Evolutionary conservation across 192 early-diverging fungal species (phyloP).

Genomic region (Umbelopsis sp.): DNA sequence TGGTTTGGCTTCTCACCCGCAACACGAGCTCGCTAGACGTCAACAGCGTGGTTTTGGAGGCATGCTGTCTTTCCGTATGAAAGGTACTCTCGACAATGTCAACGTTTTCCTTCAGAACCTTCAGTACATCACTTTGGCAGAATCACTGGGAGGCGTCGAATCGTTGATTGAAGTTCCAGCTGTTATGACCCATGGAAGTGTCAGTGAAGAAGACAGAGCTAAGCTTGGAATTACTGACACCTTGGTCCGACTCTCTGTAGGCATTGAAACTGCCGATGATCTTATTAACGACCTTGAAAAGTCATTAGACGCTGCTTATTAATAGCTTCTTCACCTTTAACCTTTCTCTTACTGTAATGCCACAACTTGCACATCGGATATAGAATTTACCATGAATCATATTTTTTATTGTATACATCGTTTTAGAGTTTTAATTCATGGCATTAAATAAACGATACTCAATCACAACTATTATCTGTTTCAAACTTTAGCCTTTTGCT

Average conservation of each 20-base stretch:
- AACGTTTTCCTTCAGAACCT: constrained; percentile 83
- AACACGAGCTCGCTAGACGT: constrained; percentile 86
- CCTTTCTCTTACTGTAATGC: not conserved
- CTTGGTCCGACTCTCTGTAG: constrained; percentile 90
- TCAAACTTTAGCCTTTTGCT: too few species aligned
- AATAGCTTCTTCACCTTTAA: not conserved
- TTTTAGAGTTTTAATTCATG: too few species aligned
- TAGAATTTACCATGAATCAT: not conserved
- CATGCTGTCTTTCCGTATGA: constrained; percentile 95
- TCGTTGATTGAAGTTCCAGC: constrained; percentile 91
- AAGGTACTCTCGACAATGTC: constrained; percentile 75
- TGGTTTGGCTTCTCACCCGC: constrained; percentile 86
- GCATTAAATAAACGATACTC: too few species aligned
- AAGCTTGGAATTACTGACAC: constrained; percentile 90
- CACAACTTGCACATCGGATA: not conserved
- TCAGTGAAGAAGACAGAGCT: constrained; percentile 83
- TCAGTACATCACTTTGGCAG: constrained; percentile 90
- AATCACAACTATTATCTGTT: too few species aligned
- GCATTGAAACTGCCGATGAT: constrained; percentile 91
- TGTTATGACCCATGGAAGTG: constrained; percentile 94
- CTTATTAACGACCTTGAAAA: constrained; percentile 75
- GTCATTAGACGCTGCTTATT: constrained; percentile 58
- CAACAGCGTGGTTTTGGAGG: constrained; percentile 95
- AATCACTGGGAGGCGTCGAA: constrained; percentile 96
- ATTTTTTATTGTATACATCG: too few species aligned